Percentiles rank a stretch among this genome's conserved stretches.
Conservation (phyloP, 2,329 filamentous ascomycete species). For the Colletotrichum sublineola region DNA sequence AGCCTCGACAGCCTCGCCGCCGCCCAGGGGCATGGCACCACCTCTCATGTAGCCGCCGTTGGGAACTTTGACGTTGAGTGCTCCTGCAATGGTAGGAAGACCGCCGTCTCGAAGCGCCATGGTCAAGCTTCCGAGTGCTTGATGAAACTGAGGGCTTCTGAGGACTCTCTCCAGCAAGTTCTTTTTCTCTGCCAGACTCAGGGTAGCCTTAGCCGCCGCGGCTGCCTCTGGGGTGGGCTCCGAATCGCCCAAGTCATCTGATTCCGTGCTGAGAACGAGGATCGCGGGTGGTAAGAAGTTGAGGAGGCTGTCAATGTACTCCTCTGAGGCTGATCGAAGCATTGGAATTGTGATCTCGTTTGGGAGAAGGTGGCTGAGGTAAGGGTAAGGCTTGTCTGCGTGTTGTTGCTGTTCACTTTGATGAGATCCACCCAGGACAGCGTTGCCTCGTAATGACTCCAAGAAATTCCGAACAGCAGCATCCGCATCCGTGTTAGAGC, state of each 20-base stretch:
- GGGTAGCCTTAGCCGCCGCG: slow-evolving; percentile 79
- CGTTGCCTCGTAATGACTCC: slow-evolving; percentile 78
- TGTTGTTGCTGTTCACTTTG: slow-evolving; percentile 51
- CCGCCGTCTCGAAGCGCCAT: slow-evolving; percentile 92
- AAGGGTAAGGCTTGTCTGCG: slow-evolving; percentile 77
- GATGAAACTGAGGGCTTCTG: slow-evolving; percentile 89
- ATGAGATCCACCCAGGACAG: slow-evolving; percentile 53
- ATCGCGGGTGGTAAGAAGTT: slow-evolving; percentile 83
- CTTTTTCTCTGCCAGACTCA: slow-evolving; percentile 83
- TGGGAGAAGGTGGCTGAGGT: slow-evolving; percentile 87
- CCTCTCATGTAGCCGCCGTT: slow-evolving; percentile 87
- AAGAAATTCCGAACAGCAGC: slow-evolving; percentile 90
- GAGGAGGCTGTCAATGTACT: slow-evolving; percentile 80
- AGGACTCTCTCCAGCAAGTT: slow-evolving; percentile 84
- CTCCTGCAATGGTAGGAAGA: slow-evolving; percentile 89
- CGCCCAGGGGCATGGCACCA: slow-evolving; percentile 86
- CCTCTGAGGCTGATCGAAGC: slow-evolving; percentile 74
- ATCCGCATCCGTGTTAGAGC: slow-evolving; percentile 75
- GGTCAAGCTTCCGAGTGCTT: slow-evolving; percentile 87
- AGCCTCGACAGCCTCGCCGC: slow-evolving; percentile 88
- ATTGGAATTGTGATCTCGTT: slow-evolving; percentile 83
- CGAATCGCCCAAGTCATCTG: slow-evolving; percentile 66
- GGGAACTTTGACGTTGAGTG: slow-evolving; percentile 82
- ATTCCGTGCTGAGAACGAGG: slow-evolving; percentile 79
- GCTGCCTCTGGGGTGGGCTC: slow-evolving; percentile 78